phyloP scores from a whole-genome alignment of 2,329 filamentous ascomycete genomes.

The Colletotrichum orbiculare region DNA sequence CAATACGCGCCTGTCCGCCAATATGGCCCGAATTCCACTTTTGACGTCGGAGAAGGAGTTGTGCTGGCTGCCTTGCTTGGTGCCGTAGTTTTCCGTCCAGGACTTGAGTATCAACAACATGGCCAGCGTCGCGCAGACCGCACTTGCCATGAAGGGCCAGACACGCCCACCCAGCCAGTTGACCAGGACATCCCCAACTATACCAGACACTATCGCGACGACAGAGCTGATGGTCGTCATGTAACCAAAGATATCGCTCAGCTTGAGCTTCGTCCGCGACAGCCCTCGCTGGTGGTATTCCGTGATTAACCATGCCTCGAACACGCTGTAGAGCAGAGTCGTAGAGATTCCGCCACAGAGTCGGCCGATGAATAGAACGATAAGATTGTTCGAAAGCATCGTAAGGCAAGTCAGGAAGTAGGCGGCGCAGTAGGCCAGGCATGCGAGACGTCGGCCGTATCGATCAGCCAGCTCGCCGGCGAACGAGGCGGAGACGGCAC shows the following conservation, averaged over 20 bases:
- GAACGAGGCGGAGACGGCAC: constrained; percentile 56
- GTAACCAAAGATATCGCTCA: constrained; percentile 63
- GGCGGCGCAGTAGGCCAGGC: constrained; percentile 63
- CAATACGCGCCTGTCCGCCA: constrained; percentile 59
- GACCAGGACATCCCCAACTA: constrained; percentile 64
- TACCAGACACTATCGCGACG: constrained; percentile 64
- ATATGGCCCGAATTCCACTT: constrained; percentile 40
- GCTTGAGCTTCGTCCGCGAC: constrained; percentile 50
- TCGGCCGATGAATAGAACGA: constrained; percentile 64
- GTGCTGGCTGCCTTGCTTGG: constrained; percentile 14
- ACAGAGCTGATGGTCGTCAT: constrained; percentile 65
- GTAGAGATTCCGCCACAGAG: constrained; percentile 65
- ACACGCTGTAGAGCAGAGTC: constrained; percentile 67
- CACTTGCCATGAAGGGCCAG: constrained; percentile 63
- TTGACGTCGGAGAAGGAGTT: constrained; percentile 38
- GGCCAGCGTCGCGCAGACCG: constrained; percentile 53
- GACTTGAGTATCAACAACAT: constrained; percentile 56
- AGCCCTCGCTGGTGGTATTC: constrained; percentile 63
- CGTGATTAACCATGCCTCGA: constrained; percentile 70
- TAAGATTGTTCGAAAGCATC: constrained; percentile 55
- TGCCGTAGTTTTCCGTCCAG: constrained; percentile 51
- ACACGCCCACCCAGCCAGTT: constrained; percentile 56
- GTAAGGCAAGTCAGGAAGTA: constrained; percentile 64
- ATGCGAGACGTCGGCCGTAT: constrained; percentile 61
- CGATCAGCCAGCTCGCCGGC: constrained; percentile 53